phyloP scores from a whole-genome alignment of 768 basidiomycete genomes.

The Macrocybe gigantea region DNA sequence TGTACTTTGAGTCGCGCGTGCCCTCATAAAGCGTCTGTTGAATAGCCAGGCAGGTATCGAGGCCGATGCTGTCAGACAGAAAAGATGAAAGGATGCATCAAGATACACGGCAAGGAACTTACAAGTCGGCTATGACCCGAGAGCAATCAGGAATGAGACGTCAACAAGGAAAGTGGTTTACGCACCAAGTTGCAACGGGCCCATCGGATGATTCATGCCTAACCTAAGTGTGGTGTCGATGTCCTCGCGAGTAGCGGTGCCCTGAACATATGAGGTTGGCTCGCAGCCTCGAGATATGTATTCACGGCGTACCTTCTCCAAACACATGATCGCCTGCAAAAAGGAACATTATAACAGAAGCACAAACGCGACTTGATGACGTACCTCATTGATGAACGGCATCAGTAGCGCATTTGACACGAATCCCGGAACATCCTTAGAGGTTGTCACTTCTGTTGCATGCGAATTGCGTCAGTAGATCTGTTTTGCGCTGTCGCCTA shows the following conservation, averaged over 20 bases:
- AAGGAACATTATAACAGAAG: neutral
- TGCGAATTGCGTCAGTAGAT: neutral
- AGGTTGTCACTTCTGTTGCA: conserved; percentile 77
- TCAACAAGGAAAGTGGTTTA: neutral
- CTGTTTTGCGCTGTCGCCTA: neutral
- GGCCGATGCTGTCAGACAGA: conserved; percentile 68
- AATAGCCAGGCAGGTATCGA: conserved; percentile 94
- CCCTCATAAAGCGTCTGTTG: conserved; percentile 86
- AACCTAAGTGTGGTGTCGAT: conserved; percentile 92
- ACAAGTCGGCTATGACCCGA: conserved; percentile 47
- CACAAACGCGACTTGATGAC: conserved; percentile 3
- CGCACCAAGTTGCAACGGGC: conserved; percentile 82
- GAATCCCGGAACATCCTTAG: conserved; percentile 90
- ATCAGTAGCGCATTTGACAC: conserved; percentile 94
- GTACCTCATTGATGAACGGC: conserved; percentile 94
- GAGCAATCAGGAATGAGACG: conserved; percentile 1
- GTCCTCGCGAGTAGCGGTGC: conserved; percentile 88
- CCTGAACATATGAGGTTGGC: conserved; percentile 34
- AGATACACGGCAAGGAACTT: conserved; percentile 16
- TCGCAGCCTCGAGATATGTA: neutral
- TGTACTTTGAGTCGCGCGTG: conserved; percentile 92
- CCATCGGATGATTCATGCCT: conserved; percentile 96
- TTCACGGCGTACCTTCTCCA: conserved; percentile 64
- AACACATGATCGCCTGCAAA: conserved; percentile 78
- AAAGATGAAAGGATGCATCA: conserved; percentile 2